phyloP scores from a whole-genome alignment of 2,329 filamentous ascomycete genomes.

The Dichotomopilus funicola region DNA sequence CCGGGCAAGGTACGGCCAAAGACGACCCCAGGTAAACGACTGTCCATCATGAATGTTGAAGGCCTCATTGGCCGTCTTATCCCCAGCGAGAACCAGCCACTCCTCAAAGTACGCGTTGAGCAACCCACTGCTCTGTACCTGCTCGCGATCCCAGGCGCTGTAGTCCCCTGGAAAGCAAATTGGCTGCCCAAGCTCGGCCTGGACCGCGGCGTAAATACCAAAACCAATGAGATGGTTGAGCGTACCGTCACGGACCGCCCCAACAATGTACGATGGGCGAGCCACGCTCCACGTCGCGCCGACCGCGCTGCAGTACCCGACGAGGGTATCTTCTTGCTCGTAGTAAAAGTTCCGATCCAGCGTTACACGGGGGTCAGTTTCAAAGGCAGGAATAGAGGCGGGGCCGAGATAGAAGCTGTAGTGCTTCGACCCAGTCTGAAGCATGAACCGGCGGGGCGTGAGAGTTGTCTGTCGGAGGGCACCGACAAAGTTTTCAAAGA shows the following conservation, averaged over 20 bases:
- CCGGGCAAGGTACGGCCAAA: conserved; percentile 40
- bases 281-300: conserved; percentile 39
- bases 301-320: conserved; percentile 34
- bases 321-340: conserved; percentile 44
- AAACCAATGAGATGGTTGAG: conserved; percentile 45
- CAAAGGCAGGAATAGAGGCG: conserved; percentile 36
- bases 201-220: conserved; percentile 44
- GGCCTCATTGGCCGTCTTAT: conserved; percentile 34
- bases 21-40: conserved; percentile 40
- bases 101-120: conserved; percentile 44
- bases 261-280: conserved; percentile 42
- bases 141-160: conserved; percentile 37
- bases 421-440: conserved; percentile 48
- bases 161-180: conserved; percentile 40
- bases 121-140: conserved; percentile 37
- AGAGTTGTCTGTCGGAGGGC: conserved; percentile 30
- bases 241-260: conserved; percentile 41
- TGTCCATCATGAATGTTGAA: conserved; percentile 44
- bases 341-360: conserved; percentile 51
- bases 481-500: conserved; percentile 43
- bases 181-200: conserved; percentile 23
- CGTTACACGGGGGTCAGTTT: conserved; percentile 38
- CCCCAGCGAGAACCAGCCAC: conserved; percentile 40
- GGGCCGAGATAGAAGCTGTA: conserved; percentile 45
- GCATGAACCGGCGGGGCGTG: conserved; percentile 38